Base-by-base conservation (phyloP, 2,329 filamentous ascomycete genomes). In the Aspergillus sojae region DNA sequence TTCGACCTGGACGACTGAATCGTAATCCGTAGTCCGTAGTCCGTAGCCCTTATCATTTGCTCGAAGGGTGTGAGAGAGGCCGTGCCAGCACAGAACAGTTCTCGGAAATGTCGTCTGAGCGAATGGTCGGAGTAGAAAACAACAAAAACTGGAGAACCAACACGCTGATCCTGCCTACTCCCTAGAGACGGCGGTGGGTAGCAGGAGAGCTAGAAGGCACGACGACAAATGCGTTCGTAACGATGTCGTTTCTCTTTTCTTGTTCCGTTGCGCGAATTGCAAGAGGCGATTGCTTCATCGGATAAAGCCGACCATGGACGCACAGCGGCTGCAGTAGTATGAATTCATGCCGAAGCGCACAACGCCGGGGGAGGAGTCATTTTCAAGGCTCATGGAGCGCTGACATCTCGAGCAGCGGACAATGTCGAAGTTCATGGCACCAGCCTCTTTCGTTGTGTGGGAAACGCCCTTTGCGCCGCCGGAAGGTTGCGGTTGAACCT, bases 351-450 rank as follows among this genome's bases (percentile, higher is more conserved):
- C 81, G 69, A 82, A 82, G 53, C 78, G 79, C 21, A 83, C 78
- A 2, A 76, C 76, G 5, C 75, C 78, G 1, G 74, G 68, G 11
- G 75, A 71, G 9, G 77, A 75, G 9, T 74, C 69, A 45, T 72
- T 72, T 30, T 78, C 75, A n/a, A 82, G 70, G 57, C 76, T 81
- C 68, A 83, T 73, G 9, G 79, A 80, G 63, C 80, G 77, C 70
- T 83, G 80, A 68, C 81, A 83, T 26, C 81, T 72, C 16, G 80
- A 83, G 68, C 81, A 83, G 58, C 81, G 80, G 58, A 82, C 79
- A 53, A 81, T 77, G 57, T 81, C 79, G 58, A 81, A 72, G 34
- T 70, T 62, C 34, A 68, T 55, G 39, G 67, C 67, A 26, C 70
- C 65, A 3, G 75, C 68, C 5, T 73, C 65, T 21, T 70, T 64